phyloP scores from a whole-genome alignment of 768 basidiomycete genomes.

The Kockovaella imperatae region DNA sequence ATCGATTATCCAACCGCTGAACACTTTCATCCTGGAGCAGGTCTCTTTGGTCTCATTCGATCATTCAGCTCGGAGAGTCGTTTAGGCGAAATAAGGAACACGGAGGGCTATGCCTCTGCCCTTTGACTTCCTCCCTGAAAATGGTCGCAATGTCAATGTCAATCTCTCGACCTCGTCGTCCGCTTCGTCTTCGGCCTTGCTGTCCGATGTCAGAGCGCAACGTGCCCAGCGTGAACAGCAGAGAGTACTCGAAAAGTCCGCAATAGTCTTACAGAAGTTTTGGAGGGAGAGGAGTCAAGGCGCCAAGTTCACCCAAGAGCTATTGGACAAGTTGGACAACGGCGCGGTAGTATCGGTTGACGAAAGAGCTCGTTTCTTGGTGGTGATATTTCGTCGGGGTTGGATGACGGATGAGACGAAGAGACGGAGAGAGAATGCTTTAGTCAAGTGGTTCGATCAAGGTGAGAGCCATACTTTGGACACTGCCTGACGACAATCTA shows the following conservation, averaged over 20 bases:
- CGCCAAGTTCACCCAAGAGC: conserved; percentile 5
- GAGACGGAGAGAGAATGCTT: conserved; percentile 3
- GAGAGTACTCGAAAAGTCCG: conserved; percentile 20
- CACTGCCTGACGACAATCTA: background rate
- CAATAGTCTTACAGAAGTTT: conserved; percentile 25
- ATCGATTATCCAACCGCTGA: no score
- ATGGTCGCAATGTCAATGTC: conserved; percentile 16
- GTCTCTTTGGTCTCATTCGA: no score
- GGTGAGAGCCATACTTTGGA: conserved; percentile 1
- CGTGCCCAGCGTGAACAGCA: conserved; percentile 28
- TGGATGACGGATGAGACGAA: conserved; percentile 7
- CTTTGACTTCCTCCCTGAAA: no score
- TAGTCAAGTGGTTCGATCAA: conserved; percentile 9
- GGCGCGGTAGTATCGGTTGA: background rate
- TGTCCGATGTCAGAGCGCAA: conserved; percentile 31
- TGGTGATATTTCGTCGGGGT: background rate
- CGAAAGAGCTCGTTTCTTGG: no score
- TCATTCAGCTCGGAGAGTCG: no score
- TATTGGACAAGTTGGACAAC: conserved; percentile 10
- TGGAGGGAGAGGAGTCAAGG: conserved; percentile 31
- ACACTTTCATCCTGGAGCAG: no score
- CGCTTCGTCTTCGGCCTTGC: conserved; percentile 26
- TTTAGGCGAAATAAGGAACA: no score
- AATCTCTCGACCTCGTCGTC: conserved; percentile 40
- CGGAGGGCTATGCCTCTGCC: no score